Evolutionary conservation across 768 basidiomycete species (phyloP).

Genomic region (Boletus reticulatus): DNA sequence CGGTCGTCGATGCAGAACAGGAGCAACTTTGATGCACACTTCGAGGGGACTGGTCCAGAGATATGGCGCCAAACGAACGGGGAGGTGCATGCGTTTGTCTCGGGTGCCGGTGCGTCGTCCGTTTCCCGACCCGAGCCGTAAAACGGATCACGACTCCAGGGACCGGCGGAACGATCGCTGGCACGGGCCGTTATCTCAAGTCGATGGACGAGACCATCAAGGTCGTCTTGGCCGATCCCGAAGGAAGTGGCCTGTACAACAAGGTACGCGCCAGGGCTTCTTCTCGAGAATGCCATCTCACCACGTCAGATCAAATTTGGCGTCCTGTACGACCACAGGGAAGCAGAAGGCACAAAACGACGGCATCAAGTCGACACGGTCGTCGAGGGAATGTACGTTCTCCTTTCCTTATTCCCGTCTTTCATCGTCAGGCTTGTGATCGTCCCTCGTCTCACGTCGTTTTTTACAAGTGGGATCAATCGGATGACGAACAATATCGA

Average conservation of each 20-base stretch:
- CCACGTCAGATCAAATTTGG: conserved; percentile 71
- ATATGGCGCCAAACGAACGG: conserved; percentile 93
- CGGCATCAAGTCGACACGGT: conserved; percentile 95
- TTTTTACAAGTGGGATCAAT: conserved; percentile 75
- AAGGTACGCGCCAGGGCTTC: conserved; percentile 48
- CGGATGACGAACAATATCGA: conserved; percentile 89
- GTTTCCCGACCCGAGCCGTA: neutral
- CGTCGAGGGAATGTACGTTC: conserved; percentile 81
- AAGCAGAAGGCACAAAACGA: conserved; percentile 91
- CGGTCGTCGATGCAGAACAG: conserved; percentile 48
- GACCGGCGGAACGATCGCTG: conserved; percentile 96
- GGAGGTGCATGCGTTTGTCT: conserved; percentile 77
- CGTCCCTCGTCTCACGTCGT: neutral
- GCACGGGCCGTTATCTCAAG: conserved; percentile 78
- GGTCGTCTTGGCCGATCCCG: conserved; percentile 84
- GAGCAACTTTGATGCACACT: conserved; percentile 90
- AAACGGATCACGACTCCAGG: conserved; percentile 42
- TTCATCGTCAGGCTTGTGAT: neutral
- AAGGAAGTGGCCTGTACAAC: conserved; percentile 94
- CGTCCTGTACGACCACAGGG: conserved; percentile 92
- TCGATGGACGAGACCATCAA: conserved; percentile 61
- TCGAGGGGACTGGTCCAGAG: conserved; percentile 87
- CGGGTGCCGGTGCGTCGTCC: conserved; percentile 69
- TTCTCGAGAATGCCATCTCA: neutral
- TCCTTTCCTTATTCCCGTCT: neutral